Conservation (phyloP, 257 asterid species). For the Verbascum thapsus region DNA sequence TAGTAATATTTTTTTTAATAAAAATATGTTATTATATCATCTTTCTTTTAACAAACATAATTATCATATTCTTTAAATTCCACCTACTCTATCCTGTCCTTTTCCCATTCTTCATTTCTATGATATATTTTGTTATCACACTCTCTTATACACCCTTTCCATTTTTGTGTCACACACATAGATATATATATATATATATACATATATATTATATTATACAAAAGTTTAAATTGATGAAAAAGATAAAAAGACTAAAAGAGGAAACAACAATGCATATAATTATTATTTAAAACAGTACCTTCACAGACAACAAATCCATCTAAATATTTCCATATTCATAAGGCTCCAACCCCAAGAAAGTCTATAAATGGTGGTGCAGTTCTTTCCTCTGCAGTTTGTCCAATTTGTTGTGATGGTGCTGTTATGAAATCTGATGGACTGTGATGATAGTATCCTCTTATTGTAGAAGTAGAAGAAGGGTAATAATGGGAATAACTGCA, state of each 20-base stretch:
- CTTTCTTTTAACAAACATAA: no score
- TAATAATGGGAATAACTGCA: no score
- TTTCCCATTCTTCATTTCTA: slow-evolving; percentile 25
- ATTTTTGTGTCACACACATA: not conserved
- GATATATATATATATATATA: no score
- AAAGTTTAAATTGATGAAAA: no score
- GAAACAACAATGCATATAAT: slow-evolving; percentile 28
- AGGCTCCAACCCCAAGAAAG: slow-evolving; percentile 92
- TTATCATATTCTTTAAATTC: slow-evolving; percentile 31
- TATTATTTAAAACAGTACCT: not conserved
- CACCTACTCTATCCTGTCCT: slow-evolving; percentile 31
- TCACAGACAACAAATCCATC: not conserved
- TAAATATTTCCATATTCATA: slow-evolving; percentile 27
- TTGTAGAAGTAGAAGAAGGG: slow-evolving; percentile 25
- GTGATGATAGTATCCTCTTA: slow-evolving; percentile 38
- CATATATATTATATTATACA: no score
- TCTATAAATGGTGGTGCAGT: slow-evolving; percentile 75
- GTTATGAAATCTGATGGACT: slow-evolving; percentile 40
- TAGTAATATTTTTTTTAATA: no score
- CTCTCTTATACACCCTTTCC: slow-evolving; percentile 33
- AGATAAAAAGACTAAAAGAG: slow-evolving; percentile 5
- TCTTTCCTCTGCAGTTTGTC: slow-evolving; percentile 42
- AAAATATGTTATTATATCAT: no score
- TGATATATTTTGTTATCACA: slow-evolving; percentile 20
- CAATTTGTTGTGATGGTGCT: slow-evolving; percentile 35